Percentiles rank a stretch among this genome's conserved stretches.
Evolutionary conservation across 2,329 filamentous ascomycete genomes (phyloP).

Genomic region (Atkinsonella texensis): DNA sequence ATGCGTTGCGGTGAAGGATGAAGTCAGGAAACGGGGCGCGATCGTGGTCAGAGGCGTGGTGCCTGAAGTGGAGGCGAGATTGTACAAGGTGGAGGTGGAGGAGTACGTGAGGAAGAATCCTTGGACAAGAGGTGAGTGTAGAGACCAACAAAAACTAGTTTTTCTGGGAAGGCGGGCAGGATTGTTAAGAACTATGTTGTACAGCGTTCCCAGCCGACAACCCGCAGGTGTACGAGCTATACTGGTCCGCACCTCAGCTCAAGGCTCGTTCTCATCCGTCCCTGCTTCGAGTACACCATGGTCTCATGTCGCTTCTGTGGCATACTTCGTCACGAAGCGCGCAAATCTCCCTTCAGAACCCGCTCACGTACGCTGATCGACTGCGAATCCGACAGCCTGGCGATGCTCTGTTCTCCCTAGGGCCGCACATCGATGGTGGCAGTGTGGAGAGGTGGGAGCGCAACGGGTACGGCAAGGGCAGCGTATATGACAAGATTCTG

Average conservation of each 20-base stretch:
- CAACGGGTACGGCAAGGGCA: slow-evolving; percentile 51
- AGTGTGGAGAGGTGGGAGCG: slow-evolving; percentile 66
- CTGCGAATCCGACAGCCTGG: slow-evolving; percentile 61
- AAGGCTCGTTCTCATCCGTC: slow-evolving; percentile 55
- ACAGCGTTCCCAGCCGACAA: slow-evolving; percentile 52
- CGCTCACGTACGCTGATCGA: slow-evolving; percentile 58
- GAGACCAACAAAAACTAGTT: background rate
- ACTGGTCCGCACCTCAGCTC: slow-evolving; percentile 60
- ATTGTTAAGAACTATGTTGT: background rate
- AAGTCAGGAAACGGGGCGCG: slow-evolving; percentile 48
- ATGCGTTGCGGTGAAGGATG: slow-evolving; percentile 24
- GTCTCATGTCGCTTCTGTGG: slow-evolving; percentile 52
- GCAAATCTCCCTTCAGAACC: slow-evolving; percentile 38
- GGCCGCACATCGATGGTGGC: slow-evolving; percentile 63
- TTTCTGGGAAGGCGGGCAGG: background rate
- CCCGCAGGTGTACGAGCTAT: slow-evolving; percentile 63
- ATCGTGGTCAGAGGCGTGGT: slow-evolving; percentile 56
- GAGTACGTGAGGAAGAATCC: slow-evolving; percentile 55
- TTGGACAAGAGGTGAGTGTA: slow-evolving; percentile 34
- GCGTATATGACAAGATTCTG: slow-evolving; percentile 64
- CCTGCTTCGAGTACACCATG: slow-evolving; percentile 46
- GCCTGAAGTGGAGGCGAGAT: slow-evolving; percentile 47
- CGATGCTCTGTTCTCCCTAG: slow-evolving; percentile 57
- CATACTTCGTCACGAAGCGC: slow-evolving; percentile 32
- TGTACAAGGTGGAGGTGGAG: slow-evolving; percentile 52